Percentiles rank a stretch among this genome's conserved stretches.
Conservation (phyloP, 768 basidiomycete species). For the Dentipellis sp. region DNA sequence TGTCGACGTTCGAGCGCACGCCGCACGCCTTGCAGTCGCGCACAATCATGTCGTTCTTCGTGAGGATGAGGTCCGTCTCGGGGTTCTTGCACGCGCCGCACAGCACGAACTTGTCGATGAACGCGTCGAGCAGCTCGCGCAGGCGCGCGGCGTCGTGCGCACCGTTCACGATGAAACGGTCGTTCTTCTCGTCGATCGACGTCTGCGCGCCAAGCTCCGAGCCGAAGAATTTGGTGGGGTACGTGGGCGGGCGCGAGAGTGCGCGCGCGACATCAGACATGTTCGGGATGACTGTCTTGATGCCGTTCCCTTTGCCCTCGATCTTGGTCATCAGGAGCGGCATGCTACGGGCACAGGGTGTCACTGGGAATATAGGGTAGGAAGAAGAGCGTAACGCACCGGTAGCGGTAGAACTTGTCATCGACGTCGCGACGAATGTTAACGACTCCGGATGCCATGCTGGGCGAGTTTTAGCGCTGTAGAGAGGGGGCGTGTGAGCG, state of each 20-base stretch:
- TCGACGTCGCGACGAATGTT: conserved; percentile 95
- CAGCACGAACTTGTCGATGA: conserved; percentile 98
- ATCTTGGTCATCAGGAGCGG: conserved; percentile 91
- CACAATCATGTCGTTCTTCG: conserved; percentile 82
- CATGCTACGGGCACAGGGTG: conserved; percentile 52
- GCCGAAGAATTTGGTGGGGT: conserved; percentile 99
- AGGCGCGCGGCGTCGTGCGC: conserved; percentile 88
- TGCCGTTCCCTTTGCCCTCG: conserved; percentile 98
- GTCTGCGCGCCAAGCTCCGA: conserved; percentile 98
- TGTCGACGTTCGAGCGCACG: conserved; percentile 83
- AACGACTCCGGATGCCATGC: conserved; percentile 74
- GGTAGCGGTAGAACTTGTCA: conserved; percentile 95
- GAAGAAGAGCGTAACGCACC: conserved; percentile 31
- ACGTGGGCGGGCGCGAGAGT: conserved; percentile 87
- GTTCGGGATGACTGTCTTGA: conserved; percentile 98
- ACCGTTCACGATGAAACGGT: conserved; percentile 98
- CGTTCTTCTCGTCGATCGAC: conserved; percentile 91
- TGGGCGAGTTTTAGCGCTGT: conserved; percentile 65
- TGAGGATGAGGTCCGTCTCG: conserved; percentile 90
- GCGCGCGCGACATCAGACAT: conserved; percentile 97
- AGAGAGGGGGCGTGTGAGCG: conserved; percentile 9
- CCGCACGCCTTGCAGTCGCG: conserved; percentile 99
- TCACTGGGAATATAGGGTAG: not conserved
- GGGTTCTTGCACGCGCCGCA: conserved; percentile 99
- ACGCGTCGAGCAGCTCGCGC: conserved; percentile 89